phyloP scores from a whole-genome alignment of 441 rosid species.

The Eutrema salsugineum region DNA sequence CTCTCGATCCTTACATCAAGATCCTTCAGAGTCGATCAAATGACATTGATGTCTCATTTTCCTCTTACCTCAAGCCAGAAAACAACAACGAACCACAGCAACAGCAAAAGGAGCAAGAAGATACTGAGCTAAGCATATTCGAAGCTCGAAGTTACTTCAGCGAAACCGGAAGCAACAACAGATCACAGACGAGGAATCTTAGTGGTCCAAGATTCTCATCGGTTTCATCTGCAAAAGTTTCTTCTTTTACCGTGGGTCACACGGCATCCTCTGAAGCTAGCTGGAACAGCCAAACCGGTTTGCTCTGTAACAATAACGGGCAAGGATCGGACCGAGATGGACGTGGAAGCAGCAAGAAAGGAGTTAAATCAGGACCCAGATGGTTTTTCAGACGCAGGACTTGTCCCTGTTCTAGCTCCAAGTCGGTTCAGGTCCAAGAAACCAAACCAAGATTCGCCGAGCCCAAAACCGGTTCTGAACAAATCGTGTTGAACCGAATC shows the following conservation, averaged over 20 bases:
- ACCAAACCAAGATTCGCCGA: constrained; percentile 32
- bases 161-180: constrained; percentile 36
- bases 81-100: constrained; percentile 37
- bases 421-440: constrained; percentile 75
- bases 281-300: constrained; percentile 88
- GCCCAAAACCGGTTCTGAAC: constrained; percentile 33
- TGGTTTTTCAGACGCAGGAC: constrained; percentile 58
- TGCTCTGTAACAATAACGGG: constrained; percentile 44
- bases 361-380: constrained; percentile 24
- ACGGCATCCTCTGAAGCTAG: constrained; percentile 88
- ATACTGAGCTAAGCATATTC: constrained; percentile 66
- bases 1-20: constrained; percentile 31
- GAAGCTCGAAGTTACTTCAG: constrained; percentile 85
- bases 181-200: constrained; percentile 39
- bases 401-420: constrained; percentile 81
- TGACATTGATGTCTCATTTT: constrained; percentile 43
- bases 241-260: constrained; percentile 39
- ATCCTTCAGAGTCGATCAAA: constrained; percentile 21
- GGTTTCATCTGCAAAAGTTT: constrained; percentile 54
- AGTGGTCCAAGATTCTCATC: constrained; percentile 32
- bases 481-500: neutral
- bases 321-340: neutral
- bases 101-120: constrained; percentile 28
- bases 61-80: constrained; percentile 42
- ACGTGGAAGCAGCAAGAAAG: constrained; percentile 37